phyloP scores from a whole-genome alignment of 441 rosid genomes.

The Populus trichocarpa region DNA sequence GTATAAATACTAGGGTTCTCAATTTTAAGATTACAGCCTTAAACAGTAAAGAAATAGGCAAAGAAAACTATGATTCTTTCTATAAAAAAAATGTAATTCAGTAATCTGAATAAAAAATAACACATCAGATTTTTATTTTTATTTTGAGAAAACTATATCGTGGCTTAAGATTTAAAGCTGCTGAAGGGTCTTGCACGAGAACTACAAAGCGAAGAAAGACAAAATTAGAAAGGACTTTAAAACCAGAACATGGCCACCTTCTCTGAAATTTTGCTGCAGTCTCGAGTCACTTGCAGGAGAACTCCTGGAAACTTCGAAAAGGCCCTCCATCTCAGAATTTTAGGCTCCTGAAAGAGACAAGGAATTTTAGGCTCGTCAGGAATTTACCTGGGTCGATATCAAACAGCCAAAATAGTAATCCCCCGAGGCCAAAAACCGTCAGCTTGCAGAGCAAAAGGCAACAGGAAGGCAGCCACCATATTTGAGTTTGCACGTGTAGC shows the following conservation, averaged over 20 bases:
- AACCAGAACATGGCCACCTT: background rate
- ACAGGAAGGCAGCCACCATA: background rate
- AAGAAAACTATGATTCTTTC: too few species aligned
- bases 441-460: background rate
- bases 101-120: too few species aligned
- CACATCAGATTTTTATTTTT: too few species aligned
- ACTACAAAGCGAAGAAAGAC: background rate
- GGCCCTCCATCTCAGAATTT: background rate
- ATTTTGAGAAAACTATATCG: background rate
- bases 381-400: background rate
- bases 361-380: background rate
- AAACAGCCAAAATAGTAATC: background rate
- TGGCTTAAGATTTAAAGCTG: background rate
- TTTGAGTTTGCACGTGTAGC: background rate
- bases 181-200: background rate
- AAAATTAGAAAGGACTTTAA: background rate
- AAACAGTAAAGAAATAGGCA: too few species aligned
- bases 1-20: background rate
- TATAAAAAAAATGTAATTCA: too few species aligned
- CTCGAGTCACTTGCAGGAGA: slow-evolving; percentile 5
- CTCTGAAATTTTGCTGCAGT: background rate
- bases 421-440: background rate
- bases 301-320: background rate
- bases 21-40: background rate
- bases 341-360: background rate